Conservation (phyloP, 1,139 yeast genomes). For the Yamadazyma friedrichii region DNA sequence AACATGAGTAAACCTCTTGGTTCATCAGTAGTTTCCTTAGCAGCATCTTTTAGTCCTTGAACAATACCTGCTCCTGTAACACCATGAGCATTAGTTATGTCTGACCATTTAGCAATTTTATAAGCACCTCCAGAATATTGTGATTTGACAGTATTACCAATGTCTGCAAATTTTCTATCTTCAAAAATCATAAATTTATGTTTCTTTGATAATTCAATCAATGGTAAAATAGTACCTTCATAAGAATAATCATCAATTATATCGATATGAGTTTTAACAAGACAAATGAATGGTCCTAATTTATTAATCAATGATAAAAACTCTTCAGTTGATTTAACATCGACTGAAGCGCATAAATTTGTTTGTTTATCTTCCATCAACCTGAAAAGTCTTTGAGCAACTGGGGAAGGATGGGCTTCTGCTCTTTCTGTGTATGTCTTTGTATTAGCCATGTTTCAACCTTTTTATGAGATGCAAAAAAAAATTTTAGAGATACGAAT, state of each 20-base stretch:
- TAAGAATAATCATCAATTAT: constrained; percentile 84
- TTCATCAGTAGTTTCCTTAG: constrained; percentile 63
- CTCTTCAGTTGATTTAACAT: constrained; percentile 77
- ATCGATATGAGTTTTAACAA: constrained; percentile 93
- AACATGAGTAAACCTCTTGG: constrained; percentile 92
- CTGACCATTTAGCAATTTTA: constrained; percentile 91
- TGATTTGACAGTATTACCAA: constrained; percentile 95
- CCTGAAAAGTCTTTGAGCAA: constrained; percentile 70
- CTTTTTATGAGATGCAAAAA: neutral
- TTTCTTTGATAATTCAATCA: constrained; percentile 66
- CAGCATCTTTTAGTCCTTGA: constrained; percentile 82
- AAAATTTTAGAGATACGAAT: constrained; percentile 2
- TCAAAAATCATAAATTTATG: constrained; percentile 88
- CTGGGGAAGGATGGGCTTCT: constrained; percentile 65
- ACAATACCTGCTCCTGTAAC: constrained; percentile 96
- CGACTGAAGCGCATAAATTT: constrained; percentile 95
- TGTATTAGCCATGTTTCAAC: constrained; percentile 5
- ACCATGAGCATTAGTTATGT: constrained; percentile 96
- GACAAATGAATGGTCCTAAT: constrained; percentile 88
- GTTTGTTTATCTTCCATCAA: constrained; percentile 81
- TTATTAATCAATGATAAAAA: constrained; percentile 68
- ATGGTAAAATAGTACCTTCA: constrained; percentile 74
- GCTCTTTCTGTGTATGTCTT: constrained; percentile 69
- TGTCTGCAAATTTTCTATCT: constrained; percentile 97
- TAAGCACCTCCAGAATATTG: constrained; percentile 92